Percentiles rank a stretch among this genome's conserved stretches.
Evolutionary conservation across 1,284 basidiomycete genomes (phyloP).

Genomic region (Agaricales sp.): DNA sequence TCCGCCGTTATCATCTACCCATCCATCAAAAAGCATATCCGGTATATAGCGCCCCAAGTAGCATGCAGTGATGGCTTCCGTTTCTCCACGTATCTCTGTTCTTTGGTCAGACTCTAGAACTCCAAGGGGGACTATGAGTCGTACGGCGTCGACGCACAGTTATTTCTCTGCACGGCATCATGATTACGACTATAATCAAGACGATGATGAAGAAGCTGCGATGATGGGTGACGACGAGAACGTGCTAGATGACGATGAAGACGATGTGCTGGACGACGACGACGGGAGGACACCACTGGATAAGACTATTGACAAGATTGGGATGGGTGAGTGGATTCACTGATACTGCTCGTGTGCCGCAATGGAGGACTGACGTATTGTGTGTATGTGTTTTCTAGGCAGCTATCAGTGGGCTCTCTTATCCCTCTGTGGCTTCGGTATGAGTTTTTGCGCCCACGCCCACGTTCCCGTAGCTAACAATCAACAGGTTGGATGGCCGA

Average conservation of each 20-base stretch:
- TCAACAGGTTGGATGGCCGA: constrained; percentile 73
- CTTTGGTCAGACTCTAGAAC: constrained; percentile 11
- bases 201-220: background rate
- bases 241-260: background rate
- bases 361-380: background rate
- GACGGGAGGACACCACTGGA: constrained; percentile 33
- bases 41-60: too few relatives aligned
- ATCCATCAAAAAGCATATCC: too few relatives aligned
- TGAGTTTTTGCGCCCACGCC: too few relatives aligned
- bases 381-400: constrained; percentile 1
- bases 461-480: too few relatives aligned
- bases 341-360: constrained; percentile 19
- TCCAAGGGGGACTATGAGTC: constrained; percentile 3
- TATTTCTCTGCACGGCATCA: constrained; percentile 18
- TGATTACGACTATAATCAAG: constrained; percentile 4
- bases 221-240: background rate
- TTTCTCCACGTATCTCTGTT: constrained; percentile 12
- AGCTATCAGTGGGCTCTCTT: constrained; percentile 76
- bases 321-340: constrained; percentile 58
- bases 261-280: background rate
- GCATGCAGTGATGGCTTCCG: constrained; percentile 10
- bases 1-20: too few relatives aligned
- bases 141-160: constrained; percentile 17
- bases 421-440: constrained; percentile 79
- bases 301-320: constrained; percentile 81